These are phyloP conservation scores for Halenospora varia DNA, from an alignment of 495 filamentous ascomycete species.

Conservation along the genomic window DNA sequence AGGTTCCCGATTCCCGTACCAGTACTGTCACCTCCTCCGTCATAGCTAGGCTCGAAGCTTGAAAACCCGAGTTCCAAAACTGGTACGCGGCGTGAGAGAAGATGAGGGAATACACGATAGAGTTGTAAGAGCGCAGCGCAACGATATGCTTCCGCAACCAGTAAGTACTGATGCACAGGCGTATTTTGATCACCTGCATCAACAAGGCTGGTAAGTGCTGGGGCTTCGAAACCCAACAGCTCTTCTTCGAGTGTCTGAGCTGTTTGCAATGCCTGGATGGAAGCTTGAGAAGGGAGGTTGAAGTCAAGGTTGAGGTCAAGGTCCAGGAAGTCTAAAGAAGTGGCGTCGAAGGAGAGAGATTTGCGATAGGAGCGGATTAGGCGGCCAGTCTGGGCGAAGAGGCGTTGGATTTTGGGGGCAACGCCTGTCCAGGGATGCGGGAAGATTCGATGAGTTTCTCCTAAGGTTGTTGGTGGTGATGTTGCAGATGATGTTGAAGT, in stretches of 20 bases:
- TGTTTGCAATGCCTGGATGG: slow-evolving; percentile 39
- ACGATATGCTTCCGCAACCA: slow-evolving; percentile 54
- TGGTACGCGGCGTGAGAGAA: slow-evolving; percentile 41
- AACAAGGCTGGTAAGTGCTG: slow-evolving; percentile 44
- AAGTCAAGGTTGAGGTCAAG: slow-evolving; percentile 16
- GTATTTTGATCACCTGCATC: slow-evolving; percentile 53
- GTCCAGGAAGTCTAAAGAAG: slow-evolving; percentile 21
- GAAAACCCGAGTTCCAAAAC: no score
- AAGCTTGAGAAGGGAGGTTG: slow-evolving; percentile 34
- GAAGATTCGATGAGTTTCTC: slow-evolving; percentile 20
- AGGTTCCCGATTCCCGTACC: no score
- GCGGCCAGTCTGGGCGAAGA: slow-evolving; percentile 51
- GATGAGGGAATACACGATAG: slow-evolving; percentile 51
- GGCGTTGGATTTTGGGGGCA: slow-evolving; percentile 47
- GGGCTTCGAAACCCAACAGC: slow-evolving; percentile 45
- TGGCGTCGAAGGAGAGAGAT: slow-evolving; percentile 31
- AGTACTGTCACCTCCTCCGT: no score
- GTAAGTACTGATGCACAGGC: slow-evolving; percentile 50
- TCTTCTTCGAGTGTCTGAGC: slow-evolving; percentile 47
- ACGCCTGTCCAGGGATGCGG: slow-evolving; percentile 60
- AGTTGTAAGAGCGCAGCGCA: slow-evolving; percentile 51
- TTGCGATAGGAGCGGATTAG: slow-evolving; percentile 48
- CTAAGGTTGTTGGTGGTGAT: not conserved
- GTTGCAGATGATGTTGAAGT: not conserved
- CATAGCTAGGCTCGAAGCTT: no score